A percentile compares a stretch with the other conserved stretches of the same genome.
phyloP scores from a whole-genome alignment of 371 early-diverging fungal genomes.

The Chytridium lagenaria region DNA sequence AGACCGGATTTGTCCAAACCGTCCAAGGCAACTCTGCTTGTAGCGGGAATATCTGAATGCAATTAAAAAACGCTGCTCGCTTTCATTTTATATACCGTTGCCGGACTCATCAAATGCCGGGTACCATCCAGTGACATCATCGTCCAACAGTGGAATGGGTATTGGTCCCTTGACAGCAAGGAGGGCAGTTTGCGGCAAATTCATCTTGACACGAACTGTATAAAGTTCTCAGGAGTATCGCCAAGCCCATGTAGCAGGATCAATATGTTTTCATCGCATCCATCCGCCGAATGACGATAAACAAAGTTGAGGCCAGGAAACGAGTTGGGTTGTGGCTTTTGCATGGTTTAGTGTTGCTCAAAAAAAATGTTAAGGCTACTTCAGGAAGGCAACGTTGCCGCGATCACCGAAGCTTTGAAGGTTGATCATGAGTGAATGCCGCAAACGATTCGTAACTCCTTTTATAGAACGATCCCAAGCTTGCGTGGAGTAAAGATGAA shows the following conservation, averaged over 20 bases:
- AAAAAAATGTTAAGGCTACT: not conserved
- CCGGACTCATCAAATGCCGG: conserved; percentile 65
- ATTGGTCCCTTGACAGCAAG: conserved; percentile 69
- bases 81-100: conserved; percentile 24
- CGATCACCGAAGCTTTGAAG: not conserved
- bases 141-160: conserved; percentile 63
- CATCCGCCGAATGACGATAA: conserved; percentile 63
- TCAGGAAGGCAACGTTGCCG: not conserved
- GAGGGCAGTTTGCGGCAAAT: conserved; percentile 73
- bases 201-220: conserved; percentile 63
- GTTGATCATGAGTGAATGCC: too few species aligned
- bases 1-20: conserved; percentile 27
- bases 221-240: conserved; percentile 57
- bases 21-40: not conserved
- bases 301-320: conserved; percentile 43
- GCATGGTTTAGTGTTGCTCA: not conserved
- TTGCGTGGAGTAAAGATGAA: not conserved
- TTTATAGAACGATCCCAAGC: not conserved
- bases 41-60: conserved; percentile 7
- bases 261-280: conserved; percentile 72
- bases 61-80: not conserved
- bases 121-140: conserved; percentile 68
- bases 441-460: too few species aligned
- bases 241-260: conserved; percentile 76
- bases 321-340: not conserved